Conservation (phyloP, 129 eudicot species). For the Artemisia argyi region DNA sequence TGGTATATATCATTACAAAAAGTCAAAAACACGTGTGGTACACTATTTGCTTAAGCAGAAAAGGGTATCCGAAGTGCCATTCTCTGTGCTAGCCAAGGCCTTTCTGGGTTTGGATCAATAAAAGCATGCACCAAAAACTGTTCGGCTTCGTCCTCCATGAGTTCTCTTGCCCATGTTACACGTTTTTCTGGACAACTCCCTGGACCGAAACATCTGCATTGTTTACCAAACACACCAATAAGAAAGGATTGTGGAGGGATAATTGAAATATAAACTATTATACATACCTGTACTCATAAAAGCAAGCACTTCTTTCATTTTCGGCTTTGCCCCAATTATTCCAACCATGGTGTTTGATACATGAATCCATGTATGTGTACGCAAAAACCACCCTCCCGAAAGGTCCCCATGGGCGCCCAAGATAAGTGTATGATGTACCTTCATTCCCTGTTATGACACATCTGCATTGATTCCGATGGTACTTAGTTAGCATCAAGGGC, state of each 20-base stretch:
- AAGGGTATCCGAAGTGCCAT: conserved; percentile 80
- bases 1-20: background rate
- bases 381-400: conserved; percentile 95
- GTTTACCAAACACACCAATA: background rate
- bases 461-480: conserved; percentile 38
- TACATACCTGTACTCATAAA: conserved; percentile 86
- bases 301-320: conserved; percentile 92
- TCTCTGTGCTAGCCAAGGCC: conserved; percentile 79
- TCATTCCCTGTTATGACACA: conserved; percentile 94
- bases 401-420: conserved; percentile 99
- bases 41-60: conserved; percentile 46
- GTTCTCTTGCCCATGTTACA: conserved; percentile 90
- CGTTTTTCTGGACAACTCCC: conserved; percentile 71
- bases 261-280: background rate
- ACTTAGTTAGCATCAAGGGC: background rate
- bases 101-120: conserved; percentile 73
- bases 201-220: conserved; percentile 79
- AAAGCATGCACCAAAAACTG: conserved; percentile 68
- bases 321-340: conserved; percentile 86
- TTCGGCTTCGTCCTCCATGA: conserved; percentile 77
- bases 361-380: conserved; percentile 80
- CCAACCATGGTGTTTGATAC: conserved; percentile 80
- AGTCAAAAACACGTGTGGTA: background rate
- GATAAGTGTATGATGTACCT: conserved; percentile 61
- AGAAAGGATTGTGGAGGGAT: background rate